These are phyloP conservation scores for Cordia subcordata DNA, from an alignment of 257 asterid species.

Conservation along the genomic window DNA sequence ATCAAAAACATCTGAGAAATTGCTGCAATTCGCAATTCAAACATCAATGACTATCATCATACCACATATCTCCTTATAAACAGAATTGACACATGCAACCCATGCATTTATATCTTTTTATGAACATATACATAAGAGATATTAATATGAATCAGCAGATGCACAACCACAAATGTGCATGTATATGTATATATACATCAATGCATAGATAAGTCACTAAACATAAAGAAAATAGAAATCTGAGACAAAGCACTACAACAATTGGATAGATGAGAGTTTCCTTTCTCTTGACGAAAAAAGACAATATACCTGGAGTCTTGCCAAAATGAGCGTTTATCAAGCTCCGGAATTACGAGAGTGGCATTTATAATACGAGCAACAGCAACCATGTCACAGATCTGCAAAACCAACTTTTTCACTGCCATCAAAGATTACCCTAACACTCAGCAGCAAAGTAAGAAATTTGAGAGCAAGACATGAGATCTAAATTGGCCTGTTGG, in stretches of 20 bases:
- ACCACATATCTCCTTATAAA: not conserved
- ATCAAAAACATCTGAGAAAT: constrained; percentile 89
- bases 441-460: constrained; percentile 3
- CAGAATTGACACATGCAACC: not conserved
- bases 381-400: constrained; percentile 99
- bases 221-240: not conserved
- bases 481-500: too few species aligned
- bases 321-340: constrained; percentile 94
- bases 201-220: not conserved
- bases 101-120: not conserved
- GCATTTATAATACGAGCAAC: constrained; percentile 93
- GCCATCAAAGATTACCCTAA: not conserved
- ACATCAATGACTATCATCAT: not conserved
- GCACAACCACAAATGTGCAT: not conserved
- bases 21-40: constrained; percentile 52
- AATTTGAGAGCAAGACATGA: too few species aligned
- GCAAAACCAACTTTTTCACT: constrained; percentile 15
- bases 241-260: too few species aligned
- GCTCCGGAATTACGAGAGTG: constrained; percentile 93
- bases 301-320: constrained; percentile 70
- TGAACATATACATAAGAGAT: not conserved
- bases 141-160: too few species aligned
- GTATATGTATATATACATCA: not conserved
- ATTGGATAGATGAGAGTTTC: not conserved
- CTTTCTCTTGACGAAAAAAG: not conserved